phyloP scores from a whole-genome alignment of 2,329 filamentous ascomycete species.

The Aspergillus phoenicis region DNA sequence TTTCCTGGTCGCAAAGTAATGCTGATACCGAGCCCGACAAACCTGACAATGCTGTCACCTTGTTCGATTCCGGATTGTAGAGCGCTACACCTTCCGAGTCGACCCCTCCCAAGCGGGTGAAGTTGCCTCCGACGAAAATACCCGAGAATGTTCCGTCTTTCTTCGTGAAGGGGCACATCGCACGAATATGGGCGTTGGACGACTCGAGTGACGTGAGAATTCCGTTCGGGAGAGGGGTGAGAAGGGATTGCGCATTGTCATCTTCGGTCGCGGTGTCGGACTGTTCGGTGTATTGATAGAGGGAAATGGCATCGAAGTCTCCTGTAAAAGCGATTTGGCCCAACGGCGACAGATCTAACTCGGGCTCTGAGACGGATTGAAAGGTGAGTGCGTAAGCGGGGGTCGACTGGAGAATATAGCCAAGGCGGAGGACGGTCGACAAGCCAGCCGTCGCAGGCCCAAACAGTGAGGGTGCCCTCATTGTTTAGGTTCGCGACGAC shows the following conservation, averaged over 20 bases:
- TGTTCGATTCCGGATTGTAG: conserved; percentile 72
- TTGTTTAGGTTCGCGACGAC: conserved; percentile 46
- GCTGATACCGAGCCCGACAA: conserved; percentile 80
- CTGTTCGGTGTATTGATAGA: conserved; percentile 85
- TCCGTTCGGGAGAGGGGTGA: conserved; percentile 83
- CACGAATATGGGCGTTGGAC: conserved; percentile 80
- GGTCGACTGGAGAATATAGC: conserved; percentile 25
- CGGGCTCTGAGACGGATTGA: conserved; percentile 38
- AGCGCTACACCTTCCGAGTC: conserved; percentile 78
- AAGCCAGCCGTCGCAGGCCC: conserved; percentile 47
- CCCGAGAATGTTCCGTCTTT: conserved; percentile 69
- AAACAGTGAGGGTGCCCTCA: conserved; percentile 50
- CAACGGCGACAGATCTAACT: conserved; percentile 72
- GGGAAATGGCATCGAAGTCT: conserved; percentile 86
- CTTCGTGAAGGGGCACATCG: conserved; percentile 79
- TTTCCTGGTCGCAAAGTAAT: conserved; percentile 76
- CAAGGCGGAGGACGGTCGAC: conserved; percentile 34
- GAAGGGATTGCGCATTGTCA: conserved; percentile 79
- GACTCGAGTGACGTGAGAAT: conserved; percentile 72
- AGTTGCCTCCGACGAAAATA: conserved; percentile 89
- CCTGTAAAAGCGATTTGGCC: conserved; percentile 84
- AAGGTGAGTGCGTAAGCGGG: conserved; percentile 39
- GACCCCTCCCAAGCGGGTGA: conserved; percentile 80
- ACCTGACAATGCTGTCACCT: conserved; percentile 74
- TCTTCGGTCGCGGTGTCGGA: conserved; percentile 60